phyloP scores from a whole-genome alignment of 495 filamentous ascomycete species.

The Penicillium lividum region DNA sequence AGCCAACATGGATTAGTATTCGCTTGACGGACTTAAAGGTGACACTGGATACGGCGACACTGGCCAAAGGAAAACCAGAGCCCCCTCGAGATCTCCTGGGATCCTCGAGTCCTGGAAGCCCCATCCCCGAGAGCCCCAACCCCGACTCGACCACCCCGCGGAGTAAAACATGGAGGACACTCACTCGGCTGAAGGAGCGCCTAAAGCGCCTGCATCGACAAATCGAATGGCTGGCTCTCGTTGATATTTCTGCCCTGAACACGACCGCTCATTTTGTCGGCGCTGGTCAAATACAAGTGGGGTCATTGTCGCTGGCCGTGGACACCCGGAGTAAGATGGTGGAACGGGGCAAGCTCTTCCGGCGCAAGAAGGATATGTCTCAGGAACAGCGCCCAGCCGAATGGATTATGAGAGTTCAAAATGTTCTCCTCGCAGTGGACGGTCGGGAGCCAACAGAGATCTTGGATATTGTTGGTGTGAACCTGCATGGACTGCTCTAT shows the following conservation, averaged over 20 bases:
- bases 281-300: constrained; percentile 82
- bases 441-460: constrained; percentile 85
- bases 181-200: constrained; percentile 76
- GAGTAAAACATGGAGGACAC: constrained; percentile 75
- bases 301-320: constrained; percentile 78
- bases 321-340: constrained; percentile 91
- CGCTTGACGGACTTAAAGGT: constrained; percentile 80
- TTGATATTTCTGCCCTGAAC: constrained; percentile 85
- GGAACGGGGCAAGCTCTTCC: constrained; percentile 86
- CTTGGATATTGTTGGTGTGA: constrained; percentile 82
- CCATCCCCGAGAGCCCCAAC: constrained; percentile 25
- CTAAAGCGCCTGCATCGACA: constrained; percentile 84
- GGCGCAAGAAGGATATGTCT: constrained; percentile 71
- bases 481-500: constrained; percentile 91
- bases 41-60: constrained; percentile 71
- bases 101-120: constrained; percentile 24
- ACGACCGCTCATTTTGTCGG: constrained; percentile 72
- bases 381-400: constrained; percentile 80
- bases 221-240: constrained; percentile 84
- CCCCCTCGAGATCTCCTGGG: constrained; percentile 23
- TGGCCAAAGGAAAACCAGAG: constrained; percentile 49
- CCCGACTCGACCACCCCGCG: constrained; percentile 35
- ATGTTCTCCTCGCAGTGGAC: constrained; percentile 82
- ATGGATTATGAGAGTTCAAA: constrained; percentile 86
- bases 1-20: constrained; percentile 95